These are phyloP conservation scores for Boletus rubroflammeus DNA, from an alignment of 768 basidiomycete species.

Conservation along the genomic window DNA sequence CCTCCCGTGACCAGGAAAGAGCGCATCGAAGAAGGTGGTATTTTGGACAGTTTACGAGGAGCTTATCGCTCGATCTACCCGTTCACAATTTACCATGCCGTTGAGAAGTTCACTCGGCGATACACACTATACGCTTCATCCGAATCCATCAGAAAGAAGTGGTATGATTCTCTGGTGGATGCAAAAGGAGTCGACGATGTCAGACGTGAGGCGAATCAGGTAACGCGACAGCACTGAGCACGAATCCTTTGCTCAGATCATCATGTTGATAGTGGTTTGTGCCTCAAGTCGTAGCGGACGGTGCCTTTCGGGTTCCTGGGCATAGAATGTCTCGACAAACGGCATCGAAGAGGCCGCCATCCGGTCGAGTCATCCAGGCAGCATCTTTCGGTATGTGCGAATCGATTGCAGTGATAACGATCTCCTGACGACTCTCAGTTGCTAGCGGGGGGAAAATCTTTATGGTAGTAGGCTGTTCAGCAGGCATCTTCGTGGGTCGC, in stretches of 20 bases:
- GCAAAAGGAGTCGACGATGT: constrained; percentile 61
- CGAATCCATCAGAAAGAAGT: constrained; percentile 56
- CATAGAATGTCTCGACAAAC: constrained; percentile 30
- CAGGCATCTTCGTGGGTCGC: constrained; percentile 67
- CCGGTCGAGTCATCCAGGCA: constrained; percentile 59
- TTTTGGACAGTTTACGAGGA: constrained; percentile 54
- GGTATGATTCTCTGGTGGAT: constrained; percentile 58
- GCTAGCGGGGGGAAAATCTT: constrained; percentile 47
- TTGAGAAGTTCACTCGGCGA: constrained; percentile 48
- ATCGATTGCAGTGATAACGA: background rate
- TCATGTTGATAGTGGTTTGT: constrained; percentile 60
- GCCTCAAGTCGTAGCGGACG: constrained; percentile 53
- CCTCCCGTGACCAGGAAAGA: constrained; percentile 64
- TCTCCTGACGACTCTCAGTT: constrained; percentile 32
- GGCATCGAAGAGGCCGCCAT: constrained; percentile 34
- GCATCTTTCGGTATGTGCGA: constrained; percentile 57
- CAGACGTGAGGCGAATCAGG: constrained; percentile 71
- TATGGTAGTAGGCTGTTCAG: constrained; percentile 59
- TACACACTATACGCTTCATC: constrained; percentile 71
- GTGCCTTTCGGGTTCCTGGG: constrained; percentile 53
- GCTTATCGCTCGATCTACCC: constrained; percentile 61
- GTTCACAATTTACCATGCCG: constrained; percentile 73
- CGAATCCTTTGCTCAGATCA: constrained; percentile 6
- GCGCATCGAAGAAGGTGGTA: constrained; percentile 51
- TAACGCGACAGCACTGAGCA: constrained; percentile 23